Conservation (phyloP, 306 rosid species). For the Sophora flavescens region DNA sequence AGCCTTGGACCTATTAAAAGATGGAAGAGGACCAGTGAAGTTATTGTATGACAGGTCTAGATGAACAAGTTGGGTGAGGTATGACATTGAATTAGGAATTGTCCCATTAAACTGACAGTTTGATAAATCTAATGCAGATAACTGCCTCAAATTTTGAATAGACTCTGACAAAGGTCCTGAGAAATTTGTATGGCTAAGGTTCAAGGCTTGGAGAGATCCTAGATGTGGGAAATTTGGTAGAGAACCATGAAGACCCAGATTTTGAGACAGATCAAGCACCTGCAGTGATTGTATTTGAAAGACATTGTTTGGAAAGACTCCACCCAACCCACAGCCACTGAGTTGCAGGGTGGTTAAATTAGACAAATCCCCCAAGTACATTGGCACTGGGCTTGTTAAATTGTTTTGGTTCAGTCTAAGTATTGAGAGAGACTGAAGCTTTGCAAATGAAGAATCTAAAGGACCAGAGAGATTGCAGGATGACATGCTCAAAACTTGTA, state of each 20-base stretch:
- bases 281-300: constrained; percentile 45
- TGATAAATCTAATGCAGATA: constrained; percentile 46
- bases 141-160: constrained; percentile 32
- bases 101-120: constrained; percentile 44
- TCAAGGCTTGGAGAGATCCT: constrained; percentile 15
- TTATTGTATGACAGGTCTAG: constrained; percentile 49
- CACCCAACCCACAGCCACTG: no score
- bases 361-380: no score
- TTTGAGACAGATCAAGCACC: constrained; percentile 44
- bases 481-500: constrained; percentile 52
- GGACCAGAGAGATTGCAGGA: constrained; percentile 53
- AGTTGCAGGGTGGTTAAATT: no score
- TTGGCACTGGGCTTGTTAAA: no score
- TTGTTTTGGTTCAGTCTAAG: no score
- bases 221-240: constrained; percentile 48
- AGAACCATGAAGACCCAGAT: constrained; percentile 40
- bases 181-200: constrained; percentile 37
- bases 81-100: constrained; percentile 43
- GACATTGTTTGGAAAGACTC: no score
- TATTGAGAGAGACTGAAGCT: no score
- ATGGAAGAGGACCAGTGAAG: constrained; percentile 53
- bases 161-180: constrained; percentile 45
- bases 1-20: constrained; percentile 43
- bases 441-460: constrained; percentile 39
- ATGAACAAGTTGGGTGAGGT: constrained; percentile 45